Evolutionary conservation across 768 basidiomycete genomes (phyloP), one percentile per base, ranked within the genome.

Genomic region (Pisolithus sp.): DNA sequence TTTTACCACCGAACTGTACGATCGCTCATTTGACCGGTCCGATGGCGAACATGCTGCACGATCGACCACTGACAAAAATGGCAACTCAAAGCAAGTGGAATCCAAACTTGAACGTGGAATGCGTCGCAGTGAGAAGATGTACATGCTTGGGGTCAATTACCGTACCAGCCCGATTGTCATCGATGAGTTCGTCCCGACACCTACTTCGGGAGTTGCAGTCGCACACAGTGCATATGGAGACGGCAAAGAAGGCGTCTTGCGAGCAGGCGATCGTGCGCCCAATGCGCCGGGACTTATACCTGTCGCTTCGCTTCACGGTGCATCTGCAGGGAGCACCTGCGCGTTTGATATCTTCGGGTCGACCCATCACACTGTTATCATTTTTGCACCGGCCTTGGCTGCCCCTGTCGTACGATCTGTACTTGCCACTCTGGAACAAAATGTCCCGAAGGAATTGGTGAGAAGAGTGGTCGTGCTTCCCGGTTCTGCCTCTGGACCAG

Each of bases 301-400:
- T 18, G n/a, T 38, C 39, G 17, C 9, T 40, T 3, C 7, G 15
- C 34, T 13, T 5, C 3, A 34, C 5, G 13, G 12, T 5, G 34
- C 34, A 34, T 34, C 30, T 2, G 5, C 34, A 4, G 12, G 13
- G 34, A 34, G 4, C 34, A 34, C 34, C 13, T 13, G 42, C 2
- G 4, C 26, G 15, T 44, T 44, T 26, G 24, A 44, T 15, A 24
- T 43, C 42, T 43, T 50, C 15, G 49, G 30, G 13, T 26, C 41
- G n/a, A 43, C 42, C 4, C 57, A 61, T 34, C 76, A 78, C 55
- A 74, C 74, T 2, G 68, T 74, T 26, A 65, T 78, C 21, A 58
- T 77, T 17, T 75, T 77, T 50, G 54, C 63, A 36, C 52, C 56
- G 23, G 51, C 59, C 53, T 31, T 46, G 17, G 7, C 6, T 31